Base-by-base conservation (phyloP, 345 rosid species). In the Erucastrum elatum region DNA sequence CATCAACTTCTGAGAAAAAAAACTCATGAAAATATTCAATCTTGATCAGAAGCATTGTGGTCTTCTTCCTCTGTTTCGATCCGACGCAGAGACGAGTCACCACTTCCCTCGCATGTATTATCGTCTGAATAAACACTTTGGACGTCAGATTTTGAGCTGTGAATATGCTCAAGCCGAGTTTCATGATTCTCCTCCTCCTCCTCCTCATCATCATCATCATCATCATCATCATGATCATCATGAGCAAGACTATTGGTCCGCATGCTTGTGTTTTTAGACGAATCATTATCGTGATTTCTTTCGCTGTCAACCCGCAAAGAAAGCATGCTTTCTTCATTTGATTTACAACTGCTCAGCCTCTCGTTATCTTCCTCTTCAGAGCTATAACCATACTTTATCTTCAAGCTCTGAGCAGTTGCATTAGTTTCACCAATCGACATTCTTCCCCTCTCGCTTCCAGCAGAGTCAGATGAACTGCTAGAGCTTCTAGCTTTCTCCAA, bases 381-480 rank as follows among this genome's bases (percentile, higher is more conserved):
- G 72, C 77, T 81, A 66, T 81, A 81, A 60, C 72, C 70, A 12
- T 81, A 81, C 1, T 66, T 71, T 8, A 76, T 81, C 70, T 66
- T 81, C 77, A 81, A 76, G 63, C 80, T 76, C 30, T 81, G 83
- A 4, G 83, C 83, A 46, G 63, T 49, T 51, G 44, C 64, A 5
- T 75, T 71, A 71, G 65, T 66, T 41, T 81, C 80, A 46, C 51
- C 69, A 27, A 46, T 60, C 9, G 76, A 59, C 53, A 29, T 29
- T 29, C 58, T 73, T 75, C 35, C 64, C 21, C 16, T 71, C 37
- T 59, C 73, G 26, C 59, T 70, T 70, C 65, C 77, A 65, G 74
- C 77, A 65, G 74, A 81, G 34, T 71, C 49, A 35, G 73, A 75
- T 37, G 74, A 71, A 26, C 77, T 80, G 13, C 69, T 80, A 66